phyloP scores from a whole-genome alignment of 2,329 filamentous ascomycete species.

The Microdochium nivale region DNA sequence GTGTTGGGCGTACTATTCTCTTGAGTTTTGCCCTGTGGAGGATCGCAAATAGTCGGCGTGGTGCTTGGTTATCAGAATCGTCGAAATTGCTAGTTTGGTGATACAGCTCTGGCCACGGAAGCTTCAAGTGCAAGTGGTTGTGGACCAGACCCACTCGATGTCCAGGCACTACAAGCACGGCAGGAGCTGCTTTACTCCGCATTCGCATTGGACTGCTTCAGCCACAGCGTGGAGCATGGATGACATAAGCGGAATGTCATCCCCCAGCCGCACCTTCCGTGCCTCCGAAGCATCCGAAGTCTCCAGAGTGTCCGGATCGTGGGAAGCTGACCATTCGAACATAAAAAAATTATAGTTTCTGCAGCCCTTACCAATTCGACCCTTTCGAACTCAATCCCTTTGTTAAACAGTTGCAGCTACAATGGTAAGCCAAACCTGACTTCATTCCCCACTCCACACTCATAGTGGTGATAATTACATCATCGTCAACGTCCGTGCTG shows the following conservation, averaged over 20 bases:
- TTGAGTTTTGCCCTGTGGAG: background rate
- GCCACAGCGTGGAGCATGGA: background rate
- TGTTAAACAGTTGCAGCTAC: no score
- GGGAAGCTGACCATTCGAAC: background rate
- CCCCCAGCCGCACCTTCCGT: background rate
- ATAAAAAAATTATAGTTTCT: background rate
- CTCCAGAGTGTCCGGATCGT: background rate
- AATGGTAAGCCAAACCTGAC: no score
- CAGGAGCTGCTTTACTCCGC: background rate
- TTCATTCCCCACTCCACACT: no score
- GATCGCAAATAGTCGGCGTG: background rate
- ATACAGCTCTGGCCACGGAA: slow-evolving; percentile 21
- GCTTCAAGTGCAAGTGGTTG: slow-evolving; percentile 17
- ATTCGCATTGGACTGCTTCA: background rate
- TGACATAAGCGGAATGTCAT: background rate
- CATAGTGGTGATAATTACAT: no score
- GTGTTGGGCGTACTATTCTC: background rate
- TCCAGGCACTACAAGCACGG: background rate
- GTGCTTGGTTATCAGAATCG: background rate
- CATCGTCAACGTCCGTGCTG: no score
- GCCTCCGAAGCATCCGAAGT: background rate
- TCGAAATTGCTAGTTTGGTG: background rate
- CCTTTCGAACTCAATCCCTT: no score
- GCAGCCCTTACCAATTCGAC: no score
- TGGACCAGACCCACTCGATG: background rate